Base-by-base conservation (phyloP, 495 filamentous ascomycete species). In the Polyplosphaeria fusca region DNA sequence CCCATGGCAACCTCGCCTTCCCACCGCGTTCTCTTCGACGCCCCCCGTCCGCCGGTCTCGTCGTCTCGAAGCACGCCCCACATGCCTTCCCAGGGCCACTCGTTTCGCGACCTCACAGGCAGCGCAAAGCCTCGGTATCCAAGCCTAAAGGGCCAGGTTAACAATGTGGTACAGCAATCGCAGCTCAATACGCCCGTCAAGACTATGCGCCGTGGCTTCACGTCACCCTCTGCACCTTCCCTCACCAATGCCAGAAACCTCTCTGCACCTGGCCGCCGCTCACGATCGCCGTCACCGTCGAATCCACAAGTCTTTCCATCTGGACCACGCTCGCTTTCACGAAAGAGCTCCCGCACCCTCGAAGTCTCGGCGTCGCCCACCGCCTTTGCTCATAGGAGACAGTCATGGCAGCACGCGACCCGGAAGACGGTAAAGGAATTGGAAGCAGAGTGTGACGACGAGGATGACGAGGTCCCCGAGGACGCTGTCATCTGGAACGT, bases 401-500 rank as follows among this genome's bases (percentile, higher is more conserved):
- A 67, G 38, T 86, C 83, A 47, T 95, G 89, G 89, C 87, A 95
- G 67, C 79, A 83, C 20, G 79, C 82, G 2, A 26, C 23, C 40
- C 77, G 87, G 47, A 97, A 96, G 71, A 81, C 87, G 3, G 71
- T 82, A 3, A 79, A 87, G 53, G 86, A 96, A 49, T 67, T 92
- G 28, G 94, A 96, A 67, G 81, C 84, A 37, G 92, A 97, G 68
- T 95, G 86, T 58, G 80, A 91, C 68, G 88, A 95, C 53, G 84
- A 83, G 11, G 93, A 95, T 54, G 91, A 97, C 48, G 81, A 61
- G 28, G 27, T 98, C 20, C 93, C 93, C 4, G 89, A 94, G 50
- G 93, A 94, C 63, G 85, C 89, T 14, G 84, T 92, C 63, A 76
- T 98, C 19, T 90, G 89, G 77, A 97, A 97, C 64, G 88, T 98